These are phyloP conservation scores for Trypanosoma platydactyli DNA, from an alignment of 208 protist species.

Conservation along the genomic window DNA sequence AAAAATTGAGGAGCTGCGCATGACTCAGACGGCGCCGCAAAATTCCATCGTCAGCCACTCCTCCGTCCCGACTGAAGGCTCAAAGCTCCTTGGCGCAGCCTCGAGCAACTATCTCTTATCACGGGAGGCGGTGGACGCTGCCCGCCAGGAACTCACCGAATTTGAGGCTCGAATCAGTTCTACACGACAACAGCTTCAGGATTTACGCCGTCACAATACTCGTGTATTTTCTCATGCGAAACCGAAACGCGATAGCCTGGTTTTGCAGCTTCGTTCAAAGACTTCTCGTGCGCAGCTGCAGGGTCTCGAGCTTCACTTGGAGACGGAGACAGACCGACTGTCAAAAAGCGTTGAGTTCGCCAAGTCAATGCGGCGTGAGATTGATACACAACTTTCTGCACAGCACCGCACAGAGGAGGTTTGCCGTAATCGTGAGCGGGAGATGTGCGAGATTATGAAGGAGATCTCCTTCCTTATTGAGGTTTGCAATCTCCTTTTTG, in stretches of 20 bases:
- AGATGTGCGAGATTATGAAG: slow-evolving; percentile 88
- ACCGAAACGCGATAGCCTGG: slow-evolving; percentile 16
- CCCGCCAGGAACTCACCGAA: slow-evolving; percentile 48
- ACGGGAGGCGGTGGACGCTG: slow-evolving; percentile 37
- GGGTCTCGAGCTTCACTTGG: slow-evolving; percentile 88
- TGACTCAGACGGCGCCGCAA: slow-evolving; percentile 58
- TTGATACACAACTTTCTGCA: slow-evolving; percentile 89
- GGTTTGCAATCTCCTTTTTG: slow-evolving; percentile 82
- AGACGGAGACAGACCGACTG: slow-evolving; percentile 82
- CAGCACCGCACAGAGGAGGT: slow-evolving; percentile 88
- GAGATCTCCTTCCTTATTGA: slow-evolving; percentile 94
- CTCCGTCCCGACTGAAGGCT: slow-evolving; percentile 21
- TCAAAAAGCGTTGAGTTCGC: slow-evolving; percentile 74
- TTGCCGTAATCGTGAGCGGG: slow-evolving; percentile 77
- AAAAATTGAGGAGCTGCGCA: slow-evolving; percentile 62
- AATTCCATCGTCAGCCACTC: neutral
- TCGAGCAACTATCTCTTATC: slow-evolving; percentile 53
- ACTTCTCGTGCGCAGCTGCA: slow-evolving; percentile 66
- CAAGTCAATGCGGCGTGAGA: slow-evolving; percentile 71
- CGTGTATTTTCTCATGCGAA: neutral
- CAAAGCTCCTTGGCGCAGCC: slow-evolving; percentile 52
- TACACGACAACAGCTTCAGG: slow-evolving; percentile 28
- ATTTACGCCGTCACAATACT: slow-evolving; percentile 27
- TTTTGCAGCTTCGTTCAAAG: slow-evolving; percentile 18
- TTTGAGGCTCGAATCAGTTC: slow-evolving; percentile 41